Evolutionary conservation across 345 rosid species (phyloP).

Genomic region (Erysimum cheiranthoides): DNA sequence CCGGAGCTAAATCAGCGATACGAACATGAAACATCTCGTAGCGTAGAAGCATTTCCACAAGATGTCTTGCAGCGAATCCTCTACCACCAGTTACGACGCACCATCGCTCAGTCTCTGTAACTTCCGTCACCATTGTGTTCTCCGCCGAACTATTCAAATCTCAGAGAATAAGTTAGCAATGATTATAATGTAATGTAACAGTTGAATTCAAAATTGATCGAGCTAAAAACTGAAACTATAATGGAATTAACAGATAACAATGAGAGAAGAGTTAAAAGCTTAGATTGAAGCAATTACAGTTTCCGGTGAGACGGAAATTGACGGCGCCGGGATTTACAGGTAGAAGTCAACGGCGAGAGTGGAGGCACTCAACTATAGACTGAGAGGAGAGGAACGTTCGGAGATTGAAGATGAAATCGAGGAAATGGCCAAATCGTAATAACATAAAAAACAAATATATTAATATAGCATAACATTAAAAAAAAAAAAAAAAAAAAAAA

Average conservation of each 20-base stretch:
- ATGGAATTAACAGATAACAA: not conserved
- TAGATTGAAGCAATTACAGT: not conserved
- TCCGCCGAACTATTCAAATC: conserved; percentile 1
- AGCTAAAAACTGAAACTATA: conserved; percentile 4
- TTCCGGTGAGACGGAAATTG: not conserved
- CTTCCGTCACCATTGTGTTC: conserved; percentile 45
- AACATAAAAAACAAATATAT: too few species aligned
- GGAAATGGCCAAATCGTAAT: too few species aligned
- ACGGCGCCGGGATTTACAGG: not conserved
- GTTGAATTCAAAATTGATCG: not conserved
- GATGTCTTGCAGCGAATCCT: conserved; percentile 88
- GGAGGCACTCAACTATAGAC: not conserved
- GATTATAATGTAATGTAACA: not conserved
- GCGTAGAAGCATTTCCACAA: conserved; percentile 80
- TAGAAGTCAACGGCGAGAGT: conserved; percentile 27
- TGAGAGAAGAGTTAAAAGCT: conserved; percentile 2
- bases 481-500: too few species aligned
- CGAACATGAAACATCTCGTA: conserved; percentile 61
- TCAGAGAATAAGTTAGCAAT: not conserved
- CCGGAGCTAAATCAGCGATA: conserved; percentile 72
- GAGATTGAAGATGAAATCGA: not conserved
- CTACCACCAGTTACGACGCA: conserved; percentile 94
- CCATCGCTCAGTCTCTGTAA: conserved; percentile 60
- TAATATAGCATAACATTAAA: too few species aligned
- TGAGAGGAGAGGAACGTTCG: conserved; percentile 12